Evolutionary conservation across 805 yeast genomes (phyloP).

Genomic region (Blastobotrys mokoenaii): DNA sequence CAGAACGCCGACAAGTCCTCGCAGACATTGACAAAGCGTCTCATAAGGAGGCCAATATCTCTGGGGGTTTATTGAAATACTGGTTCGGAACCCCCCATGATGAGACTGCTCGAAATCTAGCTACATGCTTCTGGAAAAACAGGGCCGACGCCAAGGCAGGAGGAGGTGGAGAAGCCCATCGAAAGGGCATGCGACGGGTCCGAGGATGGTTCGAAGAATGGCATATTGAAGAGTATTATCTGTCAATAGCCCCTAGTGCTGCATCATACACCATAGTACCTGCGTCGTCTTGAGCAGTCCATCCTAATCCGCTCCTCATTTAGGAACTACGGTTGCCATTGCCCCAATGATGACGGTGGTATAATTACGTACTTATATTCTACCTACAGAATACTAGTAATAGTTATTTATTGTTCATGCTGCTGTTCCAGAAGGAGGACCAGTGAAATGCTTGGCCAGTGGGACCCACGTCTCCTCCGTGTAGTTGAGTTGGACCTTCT

Average conservation of each 20-base stretch:
- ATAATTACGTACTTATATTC: no score
- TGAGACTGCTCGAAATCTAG: conserved; percentile 29
- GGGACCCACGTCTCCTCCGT: conserved; percentile 18
- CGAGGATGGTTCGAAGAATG: conserved; percentile 30
- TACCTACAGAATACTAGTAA: no score
- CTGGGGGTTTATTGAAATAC: conserved; percentile 34
- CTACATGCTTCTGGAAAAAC: conserved; percentile 34
- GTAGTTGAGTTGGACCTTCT: conserved; percentile 17
- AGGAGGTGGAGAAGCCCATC: conserved; percentile 30
- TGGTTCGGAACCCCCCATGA: conserved; percentile 35
- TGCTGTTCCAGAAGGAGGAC: conserved; percentile 1
- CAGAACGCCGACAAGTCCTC: conserved; percentile 24
- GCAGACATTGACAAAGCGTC: conserved; percentile 29
- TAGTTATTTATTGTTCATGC: background rate
- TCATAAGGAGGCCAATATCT: conserved; percentile 30
- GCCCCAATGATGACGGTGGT: no score
- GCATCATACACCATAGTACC: conserved; percentile 1
- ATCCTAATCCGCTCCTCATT: no score
- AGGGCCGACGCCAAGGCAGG: conserved; percentile 28
- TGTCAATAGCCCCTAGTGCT: conserved; percentile 15
- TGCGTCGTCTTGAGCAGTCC: no score
- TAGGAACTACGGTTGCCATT: no score
- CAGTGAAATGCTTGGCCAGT: conserved; percentile 8
- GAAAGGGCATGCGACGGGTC: conserved; percentile 28
- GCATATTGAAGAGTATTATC: conserved; percentile 31